Conservation (phyloP, 768 basidiomycete species). For the Termitomyces sp. region DNA sequence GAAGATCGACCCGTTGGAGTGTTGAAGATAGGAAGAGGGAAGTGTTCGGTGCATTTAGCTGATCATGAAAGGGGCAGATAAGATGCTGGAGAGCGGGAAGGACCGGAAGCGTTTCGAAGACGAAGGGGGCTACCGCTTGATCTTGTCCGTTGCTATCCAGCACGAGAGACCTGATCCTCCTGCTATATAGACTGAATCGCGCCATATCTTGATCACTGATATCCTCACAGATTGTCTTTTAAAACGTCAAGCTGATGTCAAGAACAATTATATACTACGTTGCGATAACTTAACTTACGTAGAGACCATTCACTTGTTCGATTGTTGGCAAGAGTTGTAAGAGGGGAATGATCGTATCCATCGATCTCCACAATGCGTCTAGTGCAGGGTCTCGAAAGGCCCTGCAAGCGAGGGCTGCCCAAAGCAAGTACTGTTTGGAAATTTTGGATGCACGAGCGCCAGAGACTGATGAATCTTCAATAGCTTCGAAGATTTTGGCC, state of each 20-base stretch:
- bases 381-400: constrained; percentile 7
- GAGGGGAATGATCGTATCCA: background rate
- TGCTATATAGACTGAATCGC: too few relatives aligned
- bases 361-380: constrained; percentile 4
- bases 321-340: background rate
- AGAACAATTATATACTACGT: background rate
- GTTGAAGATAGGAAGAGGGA: background rate
- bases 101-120: too few relatives aligned
- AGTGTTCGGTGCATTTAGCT: too few relatives aligned
- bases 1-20: background rate
- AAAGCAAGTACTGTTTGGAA: background rate
- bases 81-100: too few relatives aligned
- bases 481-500: background rate
- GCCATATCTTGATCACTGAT: background rate
- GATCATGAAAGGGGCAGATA: too few relatives aligned
- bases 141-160: too few relatives aligned
- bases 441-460: background rate
- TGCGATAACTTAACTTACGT: background rate
- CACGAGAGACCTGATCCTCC: too few relatives aligned
- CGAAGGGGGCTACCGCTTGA: too few relatives aligned
- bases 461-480: background rate
- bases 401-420: constrained; percentile 6
- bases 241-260: background rate
- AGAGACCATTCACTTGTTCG: background rate
- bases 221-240: background rate